Evolutionary conservation across 129 eudicot genomes (phyloP).

Genomic region (Daucus carota): DH1_v3.0 NC_030381.2:47580001-47580500

Average conservation of each 20-base stretch:
- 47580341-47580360: neutral
- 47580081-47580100: slow-evolving; percentile 42
- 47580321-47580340: neutral
- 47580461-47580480: no score
- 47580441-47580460: no score
- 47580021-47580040: slow-evolving; percentile 67
- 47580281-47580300: neutral
- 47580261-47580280: neutral
- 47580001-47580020: slow-evolving; percentile 82
- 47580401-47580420: no score
- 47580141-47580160: slow-evolving; percentile 50
- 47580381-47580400: no score
- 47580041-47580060: slow-evolving; percentile 45
- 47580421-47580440: no score
- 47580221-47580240: neutral
- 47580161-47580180: slow-evolving; percentile 15
- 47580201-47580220: neutral
- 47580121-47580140: slow-evolving; percentile 22
- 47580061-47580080: slow-evolving; percentile 30
- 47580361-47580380: neutral
- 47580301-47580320: neutral
- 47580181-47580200: slow-evolving; percentile 8
- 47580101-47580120: slow-evolving; percentile 21
- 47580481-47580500: no score
- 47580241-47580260: neutral